Conservation (phyloP, 768 basidiomycete genomes). For the Pholiota microspora region DNA sequence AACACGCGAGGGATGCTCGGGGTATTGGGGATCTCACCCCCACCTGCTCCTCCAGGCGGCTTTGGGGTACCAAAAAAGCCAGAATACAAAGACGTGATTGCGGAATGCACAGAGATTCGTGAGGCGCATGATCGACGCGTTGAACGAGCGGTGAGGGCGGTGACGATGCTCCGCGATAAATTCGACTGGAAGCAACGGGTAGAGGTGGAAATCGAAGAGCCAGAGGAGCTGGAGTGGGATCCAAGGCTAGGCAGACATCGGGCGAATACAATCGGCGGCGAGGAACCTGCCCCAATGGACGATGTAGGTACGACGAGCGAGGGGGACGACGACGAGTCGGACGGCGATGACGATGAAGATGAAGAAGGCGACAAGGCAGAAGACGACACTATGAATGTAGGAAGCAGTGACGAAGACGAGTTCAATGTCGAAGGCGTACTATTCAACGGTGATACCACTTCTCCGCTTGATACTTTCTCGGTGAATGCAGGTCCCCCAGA, state of each 20-base stretch:
- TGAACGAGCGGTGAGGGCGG: constrained; percentile 77
- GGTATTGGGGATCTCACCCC: constrained; percentile 37
- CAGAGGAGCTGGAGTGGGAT: constrained; percentile 75
- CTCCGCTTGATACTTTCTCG: constrained; percentile 4
- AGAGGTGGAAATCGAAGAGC: constrained; percentile 75
- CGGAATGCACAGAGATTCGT: constrained; percentile 65
- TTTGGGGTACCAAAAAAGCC: constrained; percentile 34
- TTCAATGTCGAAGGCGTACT: constrained; percentile 32
- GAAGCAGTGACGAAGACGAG: constrained; percentile 27
- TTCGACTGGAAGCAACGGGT: constrained; percentile 85
- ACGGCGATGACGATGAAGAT: constrained; percentile 17
- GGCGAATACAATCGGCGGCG: background rate
- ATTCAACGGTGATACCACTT: constrained; percentile 18
- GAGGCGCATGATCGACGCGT: constrained; percentile 73
- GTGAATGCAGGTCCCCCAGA: background rate
- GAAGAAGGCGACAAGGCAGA: constrained; percentile 22
- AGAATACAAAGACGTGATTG: constrained; percentile 62
- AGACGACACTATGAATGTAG: constrained; percentile 15
- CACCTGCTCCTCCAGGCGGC: constrained; percentile 28
- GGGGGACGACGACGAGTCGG: constrained; percentile 21
- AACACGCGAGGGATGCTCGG: constrained; percentile 52
- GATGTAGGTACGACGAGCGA: constrained; percentile 27
- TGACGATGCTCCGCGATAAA: constrained; percentile 72
- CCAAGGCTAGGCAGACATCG: constrained; percentile 37
- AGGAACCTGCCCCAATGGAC: constrained; percentile 16